A percentile compares a stretch with the other conserved stretches of the same genome.
These are phyloP conservation scores for Gossypium ekmanianum DNA, from an alignment of 345 rosid genomes.

Conservation along the genomic window DNA sequence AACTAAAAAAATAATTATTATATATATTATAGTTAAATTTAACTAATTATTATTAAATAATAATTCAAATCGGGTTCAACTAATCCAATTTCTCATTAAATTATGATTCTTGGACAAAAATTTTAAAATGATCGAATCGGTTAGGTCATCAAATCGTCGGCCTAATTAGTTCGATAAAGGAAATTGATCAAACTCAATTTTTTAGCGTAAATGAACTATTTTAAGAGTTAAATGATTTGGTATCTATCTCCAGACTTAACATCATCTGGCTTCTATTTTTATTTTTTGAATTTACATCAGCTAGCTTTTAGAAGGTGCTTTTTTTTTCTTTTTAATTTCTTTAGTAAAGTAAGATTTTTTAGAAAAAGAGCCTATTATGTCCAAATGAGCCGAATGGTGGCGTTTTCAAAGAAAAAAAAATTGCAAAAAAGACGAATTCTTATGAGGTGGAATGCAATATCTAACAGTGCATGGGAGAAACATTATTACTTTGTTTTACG, in stretches of 20 bases:
- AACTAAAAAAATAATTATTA: background rate
- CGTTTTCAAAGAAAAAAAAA: background rate
- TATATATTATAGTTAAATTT: too few relatives aligned
- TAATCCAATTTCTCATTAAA: too few relatives aligned
- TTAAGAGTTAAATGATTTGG: too few relatives aligned
- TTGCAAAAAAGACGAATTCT: background rate
- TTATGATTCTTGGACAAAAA: too few relatives aligned
- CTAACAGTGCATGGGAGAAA: background rate
- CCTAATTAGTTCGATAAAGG: too few relatives aligned
- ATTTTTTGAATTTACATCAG: background rate
- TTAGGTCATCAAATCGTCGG: rapidly evolving
- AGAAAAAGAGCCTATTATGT: background rate
- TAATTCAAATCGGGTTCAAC: too few relatives aligned
- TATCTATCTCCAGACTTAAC: too few relatives aligned
- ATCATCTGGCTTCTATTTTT: too few relatives aligned
- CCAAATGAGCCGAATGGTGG: background rate
- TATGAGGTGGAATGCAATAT: slow-evolving; percentile 27
- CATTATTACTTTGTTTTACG: background rate
- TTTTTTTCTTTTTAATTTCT: background rate
- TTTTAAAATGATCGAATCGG: rapidly evolving
- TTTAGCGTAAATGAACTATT: too few relatives aligned
- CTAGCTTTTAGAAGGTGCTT: background rate
- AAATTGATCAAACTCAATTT: too few relatives aligned
- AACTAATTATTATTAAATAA: too few relatives aligned
- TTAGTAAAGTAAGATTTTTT: background rate